Evolutionary conservation across 2,329 filamentous ascomycete species (phyloP).

Genomic region (Hypomyces rosellus): DNA sequence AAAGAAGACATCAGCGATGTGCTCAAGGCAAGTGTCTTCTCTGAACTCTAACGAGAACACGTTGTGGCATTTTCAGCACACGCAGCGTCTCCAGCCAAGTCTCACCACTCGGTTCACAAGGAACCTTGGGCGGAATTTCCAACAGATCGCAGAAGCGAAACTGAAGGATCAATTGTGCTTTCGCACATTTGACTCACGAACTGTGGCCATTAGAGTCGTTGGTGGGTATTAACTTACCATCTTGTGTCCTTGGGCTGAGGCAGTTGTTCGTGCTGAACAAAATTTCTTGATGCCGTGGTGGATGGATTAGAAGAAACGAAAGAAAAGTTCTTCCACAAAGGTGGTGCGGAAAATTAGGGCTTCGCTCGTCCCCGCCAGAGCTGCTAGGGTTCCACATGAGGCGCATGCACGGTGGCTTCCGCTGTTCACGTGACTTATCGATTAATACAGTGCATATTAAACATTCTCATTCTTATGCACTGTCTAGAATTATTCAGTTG

Average conservation of each 20-base stretch:
- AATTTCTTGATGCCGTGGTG: conserved; percentile 26
- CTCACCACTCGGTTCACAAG: conserved; percentile 38
- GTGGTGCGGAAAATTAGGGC: conserved; percentile 35
- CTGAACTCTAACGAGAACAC: conserved; percentile 84
- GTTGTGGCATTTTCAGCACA: conserved; percentile 49
- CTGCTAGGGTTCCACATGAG: conserved; percentile 1
- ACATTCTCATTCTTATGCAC: background rate
- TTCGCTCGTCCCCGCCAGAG: conserved; percentile 12
- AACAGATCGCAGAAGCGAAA: conserved; percentile 26
- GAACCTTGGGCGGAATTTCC: conserved; percentile 29
- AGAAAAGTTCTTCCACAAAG: conserved; percentile 20
- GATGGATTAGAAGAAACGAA: conserved; percentile 21
- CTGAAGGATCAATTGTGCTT: conserved; percentile 28
- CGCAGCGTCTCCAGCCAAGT: conserved; percentile 57
- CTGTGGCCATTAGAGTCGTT: conserved; percentile 34
- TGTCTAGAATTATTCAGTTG: too few relatives aligned
- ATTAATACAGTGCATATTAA: background rate
- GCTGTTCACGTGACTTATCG: conserved; percentile 11
- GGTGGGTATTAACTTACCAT: conserved; percentile 35
- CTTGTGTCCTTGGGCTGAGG: conserved; percentile 31
- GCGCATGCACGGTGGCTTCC: background rate
- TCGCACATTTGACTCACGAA: conserved; percentile 29
- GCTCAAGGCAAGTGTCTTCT: conserved; percentile 76
- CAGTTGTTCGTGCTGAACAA: conserved; percentile 32
- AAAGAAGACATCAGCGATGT: conserved; percentile 96